Evolutionary conservation across 108 stramenopile genomes (phyloP).

Genomic region (Mediolabrus comicus): DNA sequence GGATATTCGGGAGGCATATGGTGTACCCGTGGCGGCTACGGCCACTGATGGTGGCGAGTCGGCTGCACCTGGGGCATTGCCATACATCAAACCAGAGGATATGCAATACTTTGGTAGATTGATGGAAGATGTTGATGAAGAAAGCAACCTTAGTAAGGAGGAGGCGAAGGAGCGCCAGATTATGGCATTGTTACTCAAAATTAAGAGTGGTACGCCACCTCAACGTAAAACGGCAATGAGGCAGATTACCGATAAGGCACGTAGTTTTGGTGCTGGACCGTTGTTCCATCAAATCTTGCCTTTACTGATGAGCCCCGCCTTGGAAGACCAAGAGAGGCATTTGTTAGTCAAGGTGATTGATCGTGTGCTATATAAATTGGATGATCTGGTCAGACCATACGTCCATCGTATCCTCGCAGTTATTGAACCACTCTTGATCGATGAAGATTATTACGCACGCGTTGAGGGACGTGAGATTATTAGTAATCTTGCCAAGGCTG

Average conservation of each 20-base stretch:
- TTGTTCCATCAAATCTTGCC: constrained; percentile 98
- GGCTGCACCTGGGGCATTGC: constrained; percentile 59
- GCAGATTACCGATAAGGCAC: constrained; percentile 96
- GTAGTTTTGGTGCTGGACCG: constrained; percentile 93
- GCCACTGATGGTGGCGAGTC: constrained; percentile 54
- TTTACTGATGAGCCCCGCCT: constrained; percentile 94
- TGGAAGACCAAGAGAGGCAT: constrained; percentile 99
- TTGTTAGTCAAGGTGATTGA: constrained; percentile 99
- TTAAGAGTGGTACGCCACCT: constrained; percentile 98
- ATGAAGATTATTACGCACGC: constrained; percentile 98
- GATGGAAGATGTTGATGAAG: constrained; percentile 88
- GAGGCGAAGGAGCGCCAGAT: constrained; percentile 87
- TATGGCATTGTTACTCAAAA: constrained; percentile 92
- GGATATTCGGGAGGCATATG: constrained; percentile 92
- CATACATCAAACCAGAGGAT: constrained; percentile 98
- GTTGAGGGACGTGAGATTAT: constrained; percentile 99
- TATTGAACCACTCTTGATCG: constrained; percentile 97
- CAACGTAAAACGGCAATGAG: constrained; percentile 98
- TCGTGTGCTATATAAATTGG: constrained; percentile 96
- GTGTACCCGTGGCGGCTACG: constrained; percentile 80
- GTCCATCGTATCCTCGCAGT: constrained; percentile 97
- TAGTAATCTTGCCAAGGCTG: constrained; percentile 98
- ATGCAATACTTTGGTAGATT: constrained; percentile 98
- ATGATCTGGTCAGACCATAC: constrained; percentile 95
- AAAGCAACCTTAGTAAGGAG: constrained; percentile 65